Conservation (phyloP, 345 rosid genomes). For the Hibiscus trionum region DNA sequence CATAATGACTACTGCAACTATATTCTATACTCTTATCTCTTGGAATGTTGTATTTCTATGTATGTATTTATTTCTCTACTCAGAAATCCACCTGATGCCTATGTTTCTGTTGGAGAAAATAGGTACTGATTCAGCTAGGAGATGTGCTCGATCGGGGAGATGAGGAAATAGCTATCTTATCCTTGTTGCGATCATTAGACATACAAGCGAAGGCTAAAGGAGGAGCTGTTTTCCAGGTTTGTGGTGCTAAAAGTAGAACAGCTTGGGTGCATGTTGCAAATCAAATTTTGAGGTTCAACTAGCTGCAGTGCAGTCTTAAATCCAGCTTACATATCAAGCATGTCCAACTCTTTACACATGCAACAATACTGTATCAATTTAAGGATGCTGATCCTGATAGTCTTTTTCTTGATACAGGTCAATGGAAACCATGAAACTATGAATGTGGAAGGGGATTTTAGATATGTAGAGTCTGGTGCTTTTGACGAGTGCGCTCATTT, state of each 20-base stretch:
- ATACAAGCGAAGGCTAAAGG: conserved; percentile 76
- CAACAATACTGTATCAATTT: background rate
- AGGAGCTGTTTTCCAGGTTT: conserved; percentile 92
- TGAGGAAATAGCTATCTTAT: conserved; percentile 78
- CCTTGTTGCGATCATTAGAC: conserved; percentile 60
- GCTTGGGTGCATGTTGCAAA: background rate
- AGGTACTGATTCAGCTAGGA: conserved; percentile 84
- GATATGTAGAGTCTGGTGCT: conserved; percentile 68
- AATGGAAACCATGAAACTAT: conserved; percentile 94
- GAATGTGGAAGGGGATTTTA: conserved; percentile 88
- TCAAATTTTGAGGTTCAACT: background rate
- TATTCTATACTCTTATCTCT: background rate
- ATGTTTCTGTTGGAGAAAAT: conserved; percentile 10
- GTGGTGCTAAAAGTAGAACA: conserved; percentile 12
- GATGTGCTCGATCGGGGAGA: conserved; percentile 91
- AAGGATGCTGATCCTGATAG: conserved; percentile 4
- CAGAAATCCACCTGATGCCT: background rate
- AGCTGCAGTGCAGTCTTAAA: background rate
- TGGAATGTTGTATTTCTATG: background rate
- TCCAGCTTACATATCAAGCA: background rate
- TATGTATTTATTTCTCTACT: background rate
- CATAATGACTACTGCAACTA: background rate
- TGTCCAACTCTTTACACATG: background rate
- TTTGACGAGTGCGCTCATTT: conserved; percentile 75
- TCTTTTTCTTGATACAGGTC: conserved; percentile 30